Percentiles rank a stretch among this genome's conserved stretches.
Evolutionary conservation across 345 rosid genomes (phyloP).

Genomic region (Lumnitzera littorea): DNA sequence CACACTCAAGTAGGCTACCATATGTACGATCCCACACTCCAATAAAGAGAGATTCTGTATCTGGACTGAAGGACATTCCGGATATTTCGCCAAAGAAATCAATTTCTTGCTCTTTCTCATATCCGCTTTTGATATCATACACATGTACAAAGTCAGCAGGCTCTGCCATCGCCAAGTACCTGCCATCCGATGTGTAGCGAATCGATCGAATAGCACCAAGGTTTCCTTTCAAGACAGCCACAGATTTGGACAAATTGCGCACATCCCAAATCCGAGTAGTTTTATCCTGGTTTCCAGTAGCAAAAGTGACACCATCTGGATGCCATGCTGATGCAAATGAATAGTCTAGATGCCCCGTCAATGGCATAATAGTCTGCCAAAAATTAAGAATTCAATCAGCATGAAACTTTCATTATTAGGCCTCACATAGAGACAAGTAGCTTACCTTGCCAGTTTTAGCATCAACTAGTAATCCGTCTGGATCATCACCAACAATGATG

Average conservation of each 20-base stretch:
- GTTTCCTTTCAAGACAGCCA: constrained; percentile 62
- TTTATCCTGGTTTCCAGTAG: constrained; percentile 84
- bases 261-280: constrained; percentile 73
- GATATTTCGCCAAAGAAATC: constrained; percentile 87
- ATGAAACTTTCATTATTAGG: not conserved
- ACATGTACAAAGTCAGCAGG: constrained; percentile 85
- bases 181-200: constrained; percentile 58
- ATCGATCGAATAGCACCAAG: constrained; percentile 68
- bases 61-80: constrained; percentile 74
- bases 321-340: constrained; percentile 87
- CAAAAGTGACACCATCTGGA: constrained; percentile 65
- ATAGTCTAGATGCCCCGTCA: constrained; percentile 62
- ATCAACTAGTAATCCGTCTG: constrained; percentile 59
- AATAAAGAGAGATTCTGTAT: constrained; percentile 63
- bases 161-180: constrained; percentile 68
- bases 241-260: constrained; percentile 45
- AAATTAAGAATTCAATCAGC: constrained; percentile 2
- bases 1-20: constrained; percentile 77
- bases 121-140: constrained; percentile 49
- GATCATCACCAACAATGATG: constrained; percentile 65
- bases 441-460: constrained; percentile 53
- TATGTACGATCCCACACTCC: constrained; percentile 89
- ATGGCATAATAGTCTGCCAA: constrained; percentile 34
- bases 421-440: too few species aligned
- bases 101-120: constrained; percentile 64